A percentile compares a stretch with the other conserved stretches of the same genome.
phyloP scores from a whole-genome alignment of 1,284 basidiomycete genomes.

The Xerocomus nothofagi region DNA sequence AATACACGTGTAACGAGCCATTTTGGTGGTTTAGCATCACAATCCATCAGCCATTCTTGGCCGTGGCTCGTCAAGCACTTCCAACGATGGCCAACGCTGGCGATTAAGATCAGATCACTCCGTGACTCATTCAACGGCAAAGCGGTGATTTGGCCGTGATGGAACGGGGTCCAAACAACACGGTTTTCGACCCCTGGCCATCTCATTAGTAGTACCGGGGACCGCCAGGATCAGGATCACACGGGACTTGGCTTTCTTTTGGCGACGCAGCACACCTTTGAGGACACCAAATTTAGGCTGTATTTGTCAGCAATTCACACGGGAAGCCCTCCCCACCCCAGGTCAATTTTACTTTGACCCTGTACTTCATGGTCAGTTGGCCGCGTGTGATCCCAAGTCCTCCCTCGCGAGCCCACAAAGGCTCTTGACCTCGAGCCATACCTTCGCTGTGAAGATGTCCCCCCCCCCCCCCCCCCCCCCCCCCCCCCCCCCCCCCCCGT shows the following conservation, averaged over 20 bases:
- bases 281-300: conserved; percentile 14
- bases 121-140: conserved; percentile 8
- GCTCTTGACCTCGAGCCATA: conserved; percentile 20
- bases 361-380: conserved; percentile 19
- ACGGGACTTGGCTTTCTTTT: conserved; percentile 21
- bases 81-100: not conserved
- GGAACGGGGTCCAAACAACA: conserved; percentile 16
- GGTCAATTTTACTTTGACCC: conserved; percentile 30
- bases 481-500: conserved; percentile 55
- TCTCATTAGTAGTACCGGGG: conserved; percentile 16
- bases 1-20: conserved; percentile 27
- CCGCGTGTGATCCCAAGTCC: conserved; percentile 32
- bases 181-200: conserved; percentile 13
- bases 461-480: conserved; percentile 44
- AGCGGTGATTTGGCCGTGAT: conserved; percentile 9
- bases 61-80: not conserved
- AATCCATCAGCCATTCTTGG: conserved; percentile 1
- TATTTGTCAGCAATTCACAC: conserved; percentile 30
- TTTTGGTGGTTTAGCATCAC: conserved; percentile 16
- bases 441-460: conserved; percentile 35
- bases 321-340: not conserved
- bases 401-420: conserved; percentile 15
- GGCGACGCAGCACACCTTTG: conserved; percentile 18
- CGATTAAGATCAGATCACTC: not conserved
- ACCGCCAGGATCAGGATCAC: conserved; percentile 27